phyloP scores from a whole-genome alignment of 139 green algal species.

The Micromonas commoda region DNA sequence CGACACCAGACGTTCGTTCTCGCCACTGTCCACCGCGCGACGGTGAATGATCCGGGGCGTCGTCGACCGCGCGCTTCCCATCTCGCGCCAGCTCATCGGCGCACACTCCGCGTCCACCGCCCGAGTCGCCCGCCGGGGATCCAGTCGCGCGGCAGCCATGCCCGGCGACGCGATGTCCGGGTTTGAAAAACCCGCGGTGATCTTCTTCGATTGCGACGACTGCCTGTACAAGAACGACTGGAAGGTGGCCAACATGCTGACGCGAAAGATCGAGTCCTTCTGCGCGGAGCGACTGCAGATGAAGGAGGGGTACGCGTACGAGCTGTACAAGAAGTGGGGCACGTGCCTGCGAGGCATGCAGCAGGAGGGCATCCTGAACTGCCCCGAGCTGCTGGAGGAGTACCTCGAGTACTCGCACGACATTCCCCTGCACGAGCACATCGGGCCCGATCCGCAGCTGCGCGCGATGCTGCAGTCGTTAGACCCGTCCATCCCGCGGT shows the following conservation, averaged over 20 bases:
- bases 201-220: conserved; percentile 33
- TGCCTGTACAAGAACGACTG: conserved; percentile 33
- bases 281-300: neutral
- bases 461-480: conserved; percentile 10
- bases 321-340: conserved; percentile 33
- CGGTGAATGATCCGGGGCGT: no score
- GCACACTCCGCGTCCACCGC: no score
- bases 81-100: no score
- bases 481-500: conserved; percentile 1
- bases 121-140: no score
- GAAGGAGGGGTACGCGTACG: conserved; percentile 8
- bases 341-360: conserved; percentile 25
- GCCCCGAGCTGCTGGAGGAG: conserved; percentile 6
- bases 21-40: no score
- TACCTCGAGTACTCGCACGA: conserved; percentile 24
- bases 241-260: conserved; percentile 3
- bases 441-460: conserved; percentile 1
- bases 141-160: no score
- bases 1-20: no score
- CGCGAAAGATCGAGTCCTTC: conserved; percentile 18
- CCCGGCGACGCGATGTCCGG: no score
- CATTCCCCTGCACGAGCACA: conserved; percentile 12
- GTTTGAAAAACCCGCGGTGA: neutral
- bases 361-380: conserved; percentile 2
- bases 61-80: no score